phyloP scores from a whole-genome alignment of 176 grass and related monocot genomes.

The Oryza coarctata region DNA sequence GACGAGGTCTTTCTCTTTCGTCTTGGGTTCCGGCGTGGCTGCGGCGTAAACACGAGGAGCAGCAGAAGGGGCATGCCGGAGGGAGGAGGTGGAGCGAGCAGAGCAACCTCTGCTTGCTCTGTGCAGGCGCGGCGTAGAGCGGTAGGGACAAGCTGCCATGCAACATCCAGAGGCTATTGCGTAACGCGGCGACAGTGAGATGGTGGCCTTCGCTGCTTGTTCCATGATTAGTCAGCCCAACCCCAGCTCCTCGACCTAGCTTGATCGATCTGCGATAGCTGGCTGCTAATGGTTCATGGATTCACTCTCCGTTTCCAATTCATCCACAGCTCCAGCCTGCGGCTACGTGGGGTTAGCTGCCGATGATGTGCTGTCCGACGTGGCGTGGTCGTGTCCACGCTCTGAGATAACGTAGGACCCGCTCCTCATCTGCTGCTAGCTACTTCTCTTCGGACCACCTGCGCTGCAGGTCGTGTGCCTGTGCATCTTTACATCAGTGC shows the following conservation, averaged over 20 bases:
- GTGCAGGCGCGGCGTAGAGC: neutral
- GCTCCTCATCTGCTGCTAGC: neutral
- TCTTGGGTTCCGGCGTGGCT: neutral
- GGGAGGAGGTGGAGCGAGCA: neutral
- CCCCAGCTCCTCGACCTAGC: no score
- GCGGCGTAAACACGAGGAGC: neutral
- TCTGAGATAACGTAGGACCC: slow-evolving; percentile 32
- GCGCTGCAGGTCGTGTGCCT: no score
- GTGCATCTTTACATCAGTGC: no score
- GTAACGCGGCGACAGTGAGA: slow-evolving; percentile 25
- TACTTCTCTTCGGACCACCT: no score
- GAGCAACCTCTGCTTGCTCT: neutral
- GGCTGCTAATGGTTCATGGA: neutral
- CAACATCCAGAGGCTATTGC: neutral
- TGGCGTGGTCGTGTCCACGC: slow-evolving; percentile 20
- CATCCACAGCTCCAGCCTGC: no score
- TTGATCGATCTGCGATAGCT: neutral
- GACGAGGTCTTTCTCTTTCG: slow-evolving; percentile 38
- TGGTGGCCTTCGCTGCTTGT: slow-evolving; percentile 9
- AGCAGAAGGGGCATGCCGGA: neutral
- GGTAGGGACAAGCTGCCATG: neutral
- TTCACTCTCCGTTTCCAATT: neutral
- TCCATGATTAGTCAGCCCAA: neutral
- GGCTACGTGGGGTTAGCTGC: neutral
- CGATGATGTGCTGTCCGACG: slow-evolving; percentile 11